Base-by-base conservation (phyloP, 495 filamentous ascomycete genomes). In the Penicillium manginii region DNA sequence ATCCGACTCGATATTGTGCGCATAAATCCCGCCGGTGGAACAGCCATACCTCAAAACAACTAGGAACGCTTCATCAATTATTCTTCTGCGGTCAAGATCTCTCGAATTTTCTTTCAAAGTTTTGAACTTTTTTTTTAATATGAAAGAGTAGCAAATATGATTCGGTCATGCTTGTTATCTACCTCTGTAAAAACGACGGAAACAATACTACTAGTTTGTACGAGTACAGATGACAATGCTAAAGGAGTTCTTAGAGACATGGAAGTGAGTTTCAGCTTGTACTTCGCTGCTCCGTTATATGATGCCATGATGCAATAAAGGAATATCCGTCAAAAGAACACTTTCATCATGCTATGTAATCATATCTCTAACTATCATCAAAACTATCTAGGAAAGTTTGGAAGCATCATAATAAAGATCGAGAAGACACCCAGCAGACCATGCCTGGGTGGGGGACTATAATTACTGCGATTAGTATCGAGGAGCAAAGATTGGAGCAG, bases 391-490 rank as follows among this genome's bases (percentile, higher is more conserved):
- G 6, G 67, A 58, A 60, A 72, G 63, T 47, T 67, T 67, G 10
- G 78, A 84, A 39, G 92, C 92, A 71, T 98, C 94, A 72, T 96
- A 91, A 69, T 94, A 98, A 45, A 99, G 67, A 73, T 99, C 94
- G 64, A 99, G 89, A 62, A 98, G 74, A 68, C 94, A 98, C 9
- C 91, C 88, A 0, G 96, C 87, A 19, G 91, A 96, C 94, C 94
- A 99, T 10, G 93, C 88, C 69, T 99, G 94, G 2, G 93, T 97
- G 15, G 94, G 94, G 29, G 87, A 93, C 87, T 91, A 57, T 51
- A 31, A 50, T 31, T 23, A 35, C 22, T 43, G 26, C 3, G 22
- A 42, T 65, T 61, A 67, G 58, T 33, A 66, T 64, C 49, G 55
- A 29, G 26, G 0, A 50, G 47, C 17, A 17, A 51, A 32, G 23